Evolutionary conservation across 805 yeast species (phyloP).

Genomic region (Nakazawaea ishiwadae): DNA sequence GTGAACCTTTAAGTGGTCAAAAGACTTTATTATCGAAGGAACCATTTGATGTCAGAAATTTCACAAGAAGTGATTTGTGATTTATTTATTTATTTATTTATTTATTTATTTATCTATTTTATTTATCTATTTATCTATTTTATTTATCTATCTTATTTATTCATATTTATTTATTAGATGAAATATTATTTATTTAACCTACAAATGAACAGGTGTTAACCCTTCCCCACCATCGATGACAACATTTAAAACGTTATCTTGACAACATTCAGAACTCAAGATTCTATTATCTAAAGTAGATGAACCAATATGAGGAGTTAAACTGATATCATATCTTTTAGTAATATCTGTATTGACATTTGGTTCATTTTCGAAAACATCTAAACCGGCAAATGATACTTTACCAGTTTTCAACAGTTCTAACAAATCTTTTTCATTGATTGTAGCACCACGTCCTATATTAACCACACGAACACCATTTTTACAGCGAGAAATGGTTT

Average conservation of each 20-base stretch:
- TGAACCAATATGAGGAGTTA: slow-evolving; percentile 63
- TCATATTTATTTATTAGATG: background rate
- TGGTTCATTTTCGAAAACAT: slow-evolving; percentile 59
- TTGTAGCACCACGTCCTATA: slow-evolving; percentile 53
- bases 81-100: slow-evolving; percentile 3
- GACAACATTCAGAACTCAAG: slow-evolving; percentile 37
- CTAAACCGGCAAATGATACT: slow-evolving; percentile 53
- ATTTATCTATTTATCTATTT: background rate
- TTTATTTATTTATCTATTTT: slow-evolving; percentile 1
- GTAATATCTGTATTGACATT: slow-evolving; percentile 22
- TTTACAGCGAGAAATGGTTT: slow-evolving; percentile 29
- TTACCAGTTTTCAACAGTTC: slow-evolving; percentile 36
- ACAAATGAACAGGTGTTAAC: slow-evolving; percentile 26
- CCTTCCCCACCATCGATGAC: slow-evolving; percentile 33
- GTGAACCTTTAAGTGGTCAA: slow-evolving; percentile 75
- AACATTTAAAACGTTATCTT: slow-evolving; percentile 37
- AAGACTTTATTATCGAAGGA: slow-evolving; percentile 55
- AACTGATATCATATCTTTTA: slow-evolving; percentile 34
- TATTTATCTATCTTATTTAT: slow-evolving; percentile 2
- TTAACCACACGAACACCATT: slow-evolving; percentile 46
- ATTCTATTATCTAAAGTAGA: slow-evolving; percentile 44
- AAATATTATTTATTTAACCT: background rate
- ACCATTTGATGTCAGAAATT: slow-evolving; percentile 64
- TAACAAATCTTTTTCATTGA: slow-evolving; percentile 47
- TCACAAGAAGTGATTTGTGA: slow-evolving; percentile 69